These are phyloP conservation scores for Macrocystidia cucumis DNA, from an alignment of 1,284 basidiomycete genomes.

Conservation along the genomic window DNA sequence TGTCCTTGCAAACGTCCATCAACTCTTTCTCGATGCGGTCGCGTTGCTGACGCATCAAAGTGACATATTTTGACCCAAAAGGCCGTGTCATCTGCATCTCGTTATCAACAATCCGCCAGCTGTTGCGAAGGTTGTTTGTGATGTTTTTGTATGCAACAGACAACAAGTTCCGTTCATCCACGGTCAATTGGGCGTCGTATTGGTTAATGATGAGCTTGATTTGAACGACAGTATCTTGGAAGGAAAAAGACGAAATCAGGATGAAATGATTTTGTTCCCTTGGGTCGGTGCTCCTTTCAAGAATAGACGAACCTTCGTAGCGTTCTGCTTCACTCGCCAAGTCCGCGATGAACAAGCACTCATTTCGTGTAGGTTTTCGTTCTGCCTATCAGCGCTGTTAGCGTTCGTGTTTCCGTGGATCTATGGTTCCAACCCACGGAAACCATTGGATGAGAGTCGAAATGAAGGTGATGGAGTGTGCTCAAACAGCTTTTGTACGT, in stretches of 20 bases:
- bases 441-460: too few species aligned
- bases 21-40: constrained; percentile 50
- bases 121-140: constrained; percentile 51
- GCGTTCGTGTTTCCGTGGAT: too few species aligned
- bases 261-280: too few species aligned
- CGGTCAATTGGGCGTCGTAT: constrained; percentile 40
- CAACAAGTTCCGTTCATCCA: constrained; percentile 62
- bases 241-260: too few species aligned
- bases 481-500: too few species aligned
- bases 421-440: too few species aligned
- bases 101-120: constrained; percentile 53
- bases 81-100: constrained; percentile 39
- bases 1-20: constrained; percentile 47
- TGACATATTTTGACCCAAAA: constrained; percentile 25
- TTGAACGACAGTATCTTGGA: constrained; percentile 47
- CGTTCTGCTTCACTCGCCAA: constrained; percentile 62
- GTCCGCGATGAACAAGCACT: constrained; percentile 46
- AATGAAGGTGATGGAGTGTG: too few species aligned
- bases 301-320: constrained; percentile 50
- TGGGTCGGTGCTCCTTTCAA: too few species aligned
- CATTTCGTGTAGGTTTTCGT: constrained; percentile 16
- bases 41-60: constrained; percentile 44
- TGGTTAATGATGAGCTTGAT: constrained; percentile 47
- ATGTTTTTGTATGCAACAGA: constrained; percentile 68
- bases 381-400: too few species aligned